phyloP scores from a whole-genome alignment of 2,329 filamentous ascomycete genomes.

The Zasmidium cellare region DNA sequence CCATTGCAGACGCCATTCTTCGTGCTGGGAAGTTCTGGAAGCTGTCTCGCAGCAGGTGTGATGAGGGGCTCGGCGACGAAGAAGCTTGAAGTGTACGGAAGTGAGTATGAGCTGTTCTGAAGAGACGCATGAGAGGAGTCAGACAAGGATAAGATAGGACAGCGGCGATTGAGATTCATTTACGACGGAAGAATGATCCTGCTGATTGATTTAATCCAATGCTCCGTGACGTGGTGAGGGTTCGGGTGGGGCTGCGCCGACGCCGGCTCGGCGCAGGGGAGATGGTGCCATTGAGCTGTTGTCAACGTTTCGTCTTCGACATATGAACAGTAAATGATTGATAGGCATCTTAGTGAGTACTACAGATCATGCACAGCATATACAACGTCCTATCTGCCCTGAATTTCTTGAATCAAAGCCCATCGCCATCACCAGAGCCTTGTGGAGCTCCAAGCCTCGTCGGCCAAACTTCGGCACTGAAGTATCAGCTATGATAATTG shows the following conservation, averaged over 20 bases:
- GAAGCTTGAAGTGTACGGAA: conserved; percentile 1
- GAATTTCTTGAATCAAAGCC: too few species aligned
- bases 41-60: conserved; percentile 1
- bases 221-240: background rate
- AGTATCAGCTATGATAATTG: background rate
- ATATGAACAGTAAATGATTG: too few species aligned
- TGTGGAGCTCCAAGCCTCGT: background rate
- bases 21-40: background rate
- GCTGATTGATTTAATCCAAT: conserved; percentile 8
- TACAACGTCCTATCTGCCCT: too few species aligned
- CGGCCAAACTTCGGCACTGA: too few species aligned
- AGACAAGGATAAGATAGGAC: background rate
- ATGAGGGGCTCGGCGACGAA: background rate
- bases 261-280: conserved; percentile 4
- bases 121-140: conserved; percentile 6
- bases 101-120: background rate
- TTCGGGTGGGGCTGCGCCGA: conserved; percentile 4
- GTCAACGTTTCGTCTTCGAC: background rate
- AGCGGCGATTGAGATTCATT: background rate
- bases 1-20: conserved; percentile 15
- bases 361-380: too few species aligned
- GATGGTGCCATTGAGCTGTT: background rate
- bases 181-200: conserved; percentile 6
- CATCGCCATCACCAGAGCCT: background rate
- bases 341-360: too few species aligned